Evolutionary conservation across 208 protist species (phyloP).

Genomic region (Balamuthia mandrillaris): DNA sequence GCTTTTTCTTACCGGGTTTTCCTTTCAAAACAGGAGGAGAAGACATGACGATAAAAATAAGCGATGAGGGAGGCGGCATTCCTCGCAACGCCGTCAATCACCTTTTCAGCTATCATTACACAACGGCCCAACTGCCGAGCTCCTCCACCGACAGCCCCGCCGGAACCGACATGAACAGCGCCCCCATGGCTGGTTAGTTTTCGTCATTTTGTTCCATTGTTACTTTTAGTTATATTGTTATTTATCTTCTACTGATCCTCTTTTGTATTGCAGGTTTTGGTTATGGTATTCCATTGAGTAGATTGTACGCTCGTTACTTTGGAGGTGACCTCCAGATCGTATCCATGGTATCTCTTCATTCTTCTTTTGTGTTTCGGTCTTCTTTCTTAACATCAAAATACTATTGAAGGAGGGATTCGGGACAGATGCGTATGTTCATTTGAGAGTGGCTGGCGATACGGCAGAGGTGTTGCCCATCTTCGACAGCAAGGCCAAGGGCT

Average conservation of each 20-base stretch:
- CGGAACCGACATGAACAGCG: not conserved
- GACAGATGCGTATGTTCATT: conserved; percentile 19
- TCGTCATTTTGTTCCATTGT: too few relatives aligned
- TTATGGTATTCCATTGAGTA: conserved; percentile 21
- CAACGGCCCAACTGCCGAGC: not conserved
- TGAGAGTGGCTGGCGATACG: conserved; percentile 17
- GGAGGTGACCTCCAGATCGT: conserved; percentile 24
- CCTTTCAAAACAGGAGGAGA: too few relatives aligned
- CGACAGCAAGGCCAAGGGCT: too few relatives aligned
- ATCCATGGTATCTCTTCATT: not conserved
- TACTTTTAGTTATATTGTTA: too few relatives aligned
- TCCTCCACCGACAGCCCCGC: not conserved
- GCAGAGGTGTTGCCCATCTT: conserved; percentile 14
- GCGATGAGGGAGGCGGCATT: conserved; percentile 20
- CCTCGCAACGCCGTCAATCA: not conserved
- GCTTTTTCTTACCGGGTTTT: too few relatives aligned
- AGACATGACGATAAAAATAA: conserved; percentile 25
- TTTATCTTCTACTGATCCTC: too few relatives aligned
- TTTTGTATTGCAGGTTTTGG: too few relatives aligned
- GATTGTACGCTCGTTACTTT: conserved; percentile 31
- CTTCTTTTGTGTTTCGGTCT: not conserved
- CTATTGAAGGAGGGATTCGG: conserved; percentile 26
- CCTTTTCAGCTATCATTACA: conserved; percentile 34
- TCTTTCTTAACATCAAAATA: not conserved
- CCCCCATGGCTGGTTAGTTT: conserved; percentile 31